phyloP scores from a whole-genome alignment of 1,284 basidiomycete genomes.

The Fistulina hepatica region DNA sequence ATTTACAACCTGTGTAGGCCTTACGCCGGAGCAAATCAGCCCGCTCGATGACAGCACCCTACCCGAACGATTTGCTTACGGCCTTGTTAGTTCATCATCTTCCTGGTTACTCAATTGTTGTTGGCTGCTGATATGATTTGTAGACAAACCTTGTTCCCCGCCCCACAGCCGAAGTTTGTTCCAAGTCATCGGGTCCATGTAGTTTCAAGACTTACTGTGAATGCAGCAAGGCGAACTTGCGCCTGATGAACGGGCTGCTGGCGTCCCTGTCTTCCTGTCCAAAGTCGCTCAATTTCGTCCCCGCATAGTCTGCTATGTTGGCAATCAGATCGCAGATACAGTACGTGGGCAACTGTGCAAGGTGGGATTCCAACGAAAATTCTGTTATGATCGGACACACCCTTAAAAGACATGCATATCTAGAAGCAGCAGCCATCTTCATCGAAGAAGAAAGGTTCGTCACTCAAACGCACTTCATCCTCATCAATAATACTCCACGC shows the following conservation, averaged over 20 bases:
- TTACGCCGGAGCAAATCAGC: constrained; percentile 36
- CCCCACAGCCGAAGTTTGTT: constrained; percentile 40
- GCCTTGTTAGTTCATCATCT: constrained; percentile 30
- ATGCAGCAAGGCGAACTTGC: constrained; percentile 40
- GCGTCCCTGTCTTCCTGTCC: constrained; percentile 38
- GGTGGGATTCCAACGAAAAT: neutral
- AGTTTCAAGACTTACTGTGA: neutral
- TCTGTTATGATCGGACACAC: neutral
- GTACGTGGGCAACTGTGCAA: constrained; percentile 29
- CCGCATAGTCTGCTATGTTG: constrained; percentile 59
- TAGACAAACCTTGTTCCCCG: constrained; percentile 54
- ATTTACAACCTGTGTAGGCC: constrained; percentile 25
- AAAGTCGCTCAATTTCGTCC: constrained; percentile 51
- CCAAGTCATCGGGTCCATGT: neutral
- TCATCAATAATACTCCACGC: constrained; percentile 12
- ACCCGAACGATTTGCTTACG: constrained; percentile 36
- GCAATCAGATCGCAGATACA: constrained; percentile 58
- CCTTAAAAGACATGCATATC: constrained; percentile 6
- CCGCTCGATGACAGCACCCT: constrained; percentile 37
- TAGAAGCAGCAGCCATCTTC: constrained; percentile 5
- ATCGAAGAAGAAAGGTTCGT: constrained; percentile 11
- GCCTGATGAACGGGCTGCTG: constrained; percentile 40
- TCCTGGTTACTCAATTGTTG: neutral
- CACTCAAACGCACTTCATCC: too few species aligned
- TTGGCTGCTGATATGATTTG: neutral